These are phyloP conservation scores for Dactylellina leptospora DNA, from an alignment of 2,329 filamentous ascomycete genomes.

Conservation along the genomic window DNA sequence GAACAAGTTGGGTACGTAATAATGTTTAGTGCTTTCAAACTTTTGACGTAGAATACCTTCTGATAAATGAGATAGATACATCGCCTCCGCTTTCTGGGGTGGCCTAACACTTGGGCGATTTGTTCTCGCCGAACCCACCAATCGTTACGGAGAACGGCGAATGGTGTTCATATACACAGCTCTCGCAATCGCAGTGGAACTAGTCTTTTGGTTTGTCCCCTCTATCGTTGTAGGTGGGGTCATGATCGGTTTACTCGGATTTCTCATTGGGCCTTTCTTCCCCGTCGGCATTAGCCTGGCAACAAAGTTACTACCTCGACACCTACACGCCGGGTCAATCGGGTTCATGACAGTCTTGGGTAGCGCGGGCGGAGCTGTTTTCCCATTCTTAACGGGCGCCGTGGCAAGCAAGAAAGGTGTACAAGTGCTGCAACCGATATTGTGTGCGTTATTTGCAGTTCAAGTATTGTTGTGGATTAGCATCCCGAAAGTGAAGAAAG, in stretches of 20 bases:
- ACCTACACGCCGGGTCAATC: slow-evolving; percentile 80
- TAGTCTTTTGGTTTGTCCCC: slow-evolving; percentile 84
- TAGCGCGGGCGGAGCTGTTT: slow-evolving; percentile 73
- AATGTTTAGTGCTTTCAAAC: not conserved
- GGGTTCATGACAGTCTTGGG: slow-evolving; percentile 83
- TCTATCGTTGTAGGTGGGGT: slow-evolving; percentile 77
- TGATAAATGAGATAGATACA: slow-evolving; percentile 59
- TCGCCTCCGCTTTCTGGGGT: slow-evolving; percentile 83
- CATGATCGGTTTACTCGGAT: slow-evolving; percentile 76
- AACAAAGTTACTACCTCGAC: slow-evolving; percentile 76
- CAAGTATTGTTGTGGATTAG: slow-evolving; percentile 36
- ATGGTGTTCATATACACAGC: slow-evolving; percentile 72
- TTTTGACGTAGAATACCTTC: not conserved
- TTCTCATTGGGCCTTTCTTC: slow-evolving; percentile 82
- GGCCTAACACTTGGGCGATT: slow-evolving; percentile 79
- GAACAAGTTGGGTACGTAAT: slow-evolving; percentile 75
- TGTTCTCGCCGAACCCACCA: slow-evolving; percentile 78
- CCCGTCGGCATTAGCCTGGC: slow-evolving; percentile 76
- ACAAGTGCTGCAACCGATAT: slow-evolving; percentile 67
- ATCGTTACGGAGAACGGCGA: slow-evolving; percentile 74
- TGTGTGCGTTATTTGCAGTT: slow-evolving; percentile 64
- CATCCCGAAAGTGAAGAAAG: slow-evolving; percentile 34
- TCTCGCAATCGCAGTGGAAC: slow-evolving; percentile 70
- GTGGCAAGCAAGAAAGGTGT: slow-evolving; percentile 70
- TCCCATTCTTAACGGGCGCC: slow-evolving; percentile 74